Percentiles rank a stretch among this genome's conserved stretches.
phyloP scores from a whole-genome alignment of 2,329 filamentous ascomycete species.

The Trichoderma harzianum region DNA sequence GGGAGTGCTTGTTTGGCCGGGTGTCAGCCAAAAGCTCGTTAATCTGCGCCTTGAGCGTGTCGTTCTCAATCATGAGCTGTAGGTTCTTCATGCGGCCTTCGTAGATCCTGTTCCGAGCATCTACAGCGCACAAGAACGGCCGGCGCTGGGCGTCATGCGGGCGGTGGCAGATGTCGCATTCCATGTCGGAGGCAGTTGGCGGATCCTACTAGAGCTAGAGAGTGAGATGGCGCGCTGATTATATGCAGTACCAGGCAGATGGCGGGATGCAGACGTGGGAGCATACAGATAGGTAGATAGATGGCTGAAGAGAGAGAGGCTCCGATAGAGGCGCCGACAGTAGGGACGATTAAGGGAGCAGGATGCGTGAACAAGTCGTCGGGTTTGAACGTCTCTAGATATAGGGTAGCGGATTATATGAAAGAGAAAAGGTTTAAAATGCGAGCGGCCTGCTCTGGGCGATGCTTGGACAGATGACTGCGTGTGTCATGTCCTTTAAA shows the following conservation, averaged over 20 bases:
- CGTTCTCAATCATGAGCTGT: slow-evolving; percentile 60
- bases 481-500: background rate
- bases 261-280: background rate
- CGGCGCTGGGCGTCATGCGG: slow-evolving; percentile 52
- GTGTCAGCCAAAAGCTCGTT: slow-evolving; percentile 36
- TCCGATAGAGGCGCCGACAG: background rate
- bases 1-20: slow-evolving; percentile 26
- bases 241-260: background rate
- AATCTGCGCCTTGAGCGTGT: slow-evolving; percentile 51
- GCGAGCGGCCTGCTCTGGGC: background rate
- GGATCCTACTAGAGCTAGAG: background rate
- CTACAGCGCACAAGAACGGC: slow-evolving; percentile 66
- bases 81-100: slow-evolving; percentile 59
- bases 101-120: slow-evolving; percentile 68
- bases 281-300: background rate
- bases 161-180: slow-evolving; percentile 65
- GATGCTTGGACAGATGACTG: slow-evolving; percentile 7
- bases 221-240: background rate
- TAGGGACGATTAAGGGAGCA: background rate
- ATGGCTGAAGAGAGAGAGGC: background rate
- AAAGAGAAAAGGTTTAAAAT: background rate
- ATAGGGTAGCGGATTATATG: background rate
- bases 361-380: background rate
- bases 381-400: background rate
- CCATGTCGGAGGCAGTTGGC: slow-evolving; percentile 47